Evolutionary conservation across 2,329 filamentous ascomycete species (phyloP).

Genomic region (Rhinocladiella mackenziei): DNA sequence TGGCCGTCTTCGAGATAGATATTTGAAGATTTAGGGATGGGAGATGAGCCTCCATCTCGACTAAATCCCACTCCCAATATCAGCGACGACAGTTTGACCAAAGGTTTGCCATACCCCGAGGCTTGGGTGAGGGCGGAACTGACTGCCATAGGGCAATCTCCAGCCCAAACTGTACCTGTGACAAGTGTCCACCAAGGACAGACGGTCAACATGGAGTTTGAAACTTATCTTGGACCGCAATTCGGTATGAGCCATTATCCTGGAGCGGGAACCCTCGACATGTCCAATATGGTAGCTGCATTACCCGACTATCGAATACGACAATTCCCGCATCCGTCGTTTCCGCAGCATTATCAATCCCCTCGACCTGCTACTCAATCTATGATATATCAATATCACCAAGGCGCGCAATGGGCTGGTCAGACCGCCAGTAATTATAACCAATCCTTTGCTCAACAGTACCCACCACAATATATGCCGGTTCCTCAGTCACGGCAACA

Average conservation of each 20-base stretch:
- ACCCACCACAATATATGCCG: conserved; percentile 27
- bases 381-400: conserved; percentile 29
- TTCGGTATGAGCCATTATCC: conserved; percentile 17
- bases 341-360: conserved; percentile 19
- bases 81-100: conserved; percentile 62
- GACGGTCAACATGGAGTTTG: conserved; percentile 21
- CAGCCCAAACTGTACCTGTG: conserved; percentile 8
- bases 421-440: conserved; percentile 25
- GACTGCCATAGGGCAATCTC: conserved; percentile 10
- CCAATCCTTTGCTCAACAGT: conserved; percentile 25
- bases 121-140: neutral
- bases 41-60: conserved; percentile 28
- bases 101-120: conserved; percentile 8
- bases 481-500: conserved; percentile 20
- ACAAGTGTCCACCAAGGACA: conserved; percentile 4
- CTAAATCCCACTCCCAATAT: conserved; percentile 70
- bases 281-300: conserved; percentile 30
- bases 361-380: conserved; percentile 13
- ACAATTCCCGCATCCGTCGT: conserved; percentile 26
- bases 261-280: conserved; percentile 24
- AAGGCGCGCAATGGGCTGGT: conserved; percentile 29
- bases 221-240: conserved; percentile 24
- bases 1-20: conserved; percentile 34
- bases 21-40: conserved; percentile 33
- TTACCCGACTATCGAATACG: conserved; percentile 29